Evolutionary conservation across 208 protist genomes (phyloP).

Genomic region (Baffinella frigidus): DNA sequence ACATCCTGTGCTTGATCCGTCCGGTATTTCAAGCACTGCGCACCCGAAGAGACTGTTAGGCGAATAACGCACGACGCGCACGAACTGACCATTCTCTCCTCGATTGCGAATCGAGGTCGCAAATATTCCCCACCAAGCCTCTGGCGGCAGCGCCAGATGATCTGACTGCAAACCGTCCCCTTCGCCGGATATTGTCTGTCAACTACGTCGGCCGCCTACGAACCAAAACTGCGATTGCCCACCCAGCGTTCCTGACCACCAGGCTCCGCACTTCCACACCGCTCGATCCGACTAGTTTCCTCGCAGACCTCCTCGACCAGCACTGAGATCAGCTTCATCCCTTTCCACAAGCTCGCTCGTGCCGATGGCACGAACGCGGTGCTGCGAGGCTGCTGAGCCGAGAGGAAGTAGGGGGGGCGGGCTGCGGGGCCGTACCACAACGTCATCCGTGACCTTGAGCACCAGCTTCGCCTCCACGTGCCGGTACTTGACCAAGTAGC

Average conservation of each 20-base stretch:
- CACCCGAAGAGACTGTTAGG: too few species aligned
- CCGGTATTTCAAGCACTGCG: slow-evolving; percentile 55
- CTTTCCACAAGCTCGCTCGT: too few species aligned
- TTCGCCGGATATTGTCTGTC: too few species aligned
- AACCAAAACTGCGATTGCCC: too few species aligned
- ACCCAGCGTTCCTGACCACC: too few species aligned
- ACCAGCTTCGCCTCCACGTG: slow-evolving; percentile 43
- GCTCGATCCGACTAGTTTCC: too few species aligned
- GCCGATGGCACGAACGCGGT: too few species aligned
- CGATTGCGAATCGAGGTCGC: not conserved
- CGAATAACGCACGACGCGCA: not conserved
- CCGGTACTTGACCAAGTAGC: slow-evolving; percentile 50
- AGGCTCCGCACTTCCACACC: too few species aligned
- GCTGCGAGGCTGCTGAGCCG: too few species aligned
- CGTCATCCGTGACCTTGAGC: slow-evolving; percentile 55
- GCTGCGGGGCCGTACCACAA: not conserved
- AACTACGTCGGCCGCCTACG: too few species aligned
- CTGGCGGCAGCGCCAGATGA: not conserved
- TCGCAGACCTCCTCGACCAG: too few species aligned
- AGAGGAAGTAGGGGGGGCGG: not conserved
- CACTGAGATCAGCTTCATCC: too few species aligned
- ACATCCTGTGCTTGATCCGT: slow-evolving; percentile 55
- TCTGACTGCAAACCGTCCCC: not conserved
- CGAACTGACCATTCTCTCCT: not conserved
- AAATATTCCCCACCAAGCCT: not conserved